These are phyloP conservation scores for Leccinum fallax DNA, from an alignment of 1,284 basidiomycete species.

Conservation along the genomic window DNA sequence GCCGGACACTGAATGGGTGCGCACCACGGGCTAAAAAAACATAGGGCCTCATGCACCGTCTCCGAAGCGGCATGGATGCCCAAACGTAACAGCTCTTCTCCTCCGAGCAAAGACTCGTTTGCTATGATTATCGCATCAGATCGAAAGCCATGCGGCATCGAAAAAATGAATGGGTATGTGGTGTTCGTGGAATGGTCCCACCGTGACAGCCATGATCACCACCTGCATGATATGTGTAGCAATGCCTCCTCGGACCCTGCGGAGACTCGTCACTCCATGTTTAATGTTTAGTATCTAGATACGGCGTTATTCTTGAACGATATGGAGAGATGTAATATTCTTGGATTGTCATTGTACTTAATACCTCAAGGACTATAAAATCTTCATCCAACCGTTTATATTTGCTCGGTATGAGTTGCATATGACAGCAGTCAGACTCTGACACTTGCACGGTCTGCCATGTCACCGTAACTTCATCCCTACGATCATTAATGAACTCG, in stretches of 20 bases:
- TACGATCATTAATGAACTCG: not conserved
- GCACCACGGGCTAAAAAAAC: too few species aligned
- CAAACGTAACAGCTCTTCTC: too few species aligned
- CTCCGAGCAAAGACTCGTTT: too few species aligned
- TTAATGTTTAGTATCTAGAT: not conserved
- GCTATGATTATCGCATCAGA: too few species aligned
- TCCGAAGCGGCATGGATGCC: too few species aligned
- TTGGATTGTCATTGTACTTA: not conserved
- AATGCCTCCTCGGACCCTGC: not conserved
- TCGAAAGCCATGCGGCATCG: slow-evolving; percentile 24
- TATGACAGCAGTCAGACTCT: not conserved
- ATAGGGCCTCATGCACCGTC: too few species aligned
- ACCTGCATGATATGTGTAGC: not conserved
- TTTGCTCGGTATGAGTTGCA: not conserved
- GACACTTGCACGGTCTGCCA: not conserved
- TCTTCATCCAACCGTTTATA: not conserved
- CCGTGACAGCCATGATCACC: not conserved
- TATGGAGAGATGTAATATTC: not conserved
- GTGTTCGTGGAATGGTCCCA: not conserved
- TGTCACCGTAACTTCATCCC: not conserved
- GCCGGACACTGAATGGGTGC: too few species aligned
- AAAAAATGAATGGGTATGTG: slow-evolving; percentile 37
- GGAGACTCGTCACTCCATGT: not conserved
- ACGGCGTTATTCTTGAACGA: not conserved
- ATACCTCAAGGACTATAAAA: not conserved